A percentile compares a stretch with the other conserved stretches of the same genome.
Evolutionary conservation across 2,329 filamentous ascomycete genomes (phyloP).

Genomic region (Rutstroemia sp.): DNA sequence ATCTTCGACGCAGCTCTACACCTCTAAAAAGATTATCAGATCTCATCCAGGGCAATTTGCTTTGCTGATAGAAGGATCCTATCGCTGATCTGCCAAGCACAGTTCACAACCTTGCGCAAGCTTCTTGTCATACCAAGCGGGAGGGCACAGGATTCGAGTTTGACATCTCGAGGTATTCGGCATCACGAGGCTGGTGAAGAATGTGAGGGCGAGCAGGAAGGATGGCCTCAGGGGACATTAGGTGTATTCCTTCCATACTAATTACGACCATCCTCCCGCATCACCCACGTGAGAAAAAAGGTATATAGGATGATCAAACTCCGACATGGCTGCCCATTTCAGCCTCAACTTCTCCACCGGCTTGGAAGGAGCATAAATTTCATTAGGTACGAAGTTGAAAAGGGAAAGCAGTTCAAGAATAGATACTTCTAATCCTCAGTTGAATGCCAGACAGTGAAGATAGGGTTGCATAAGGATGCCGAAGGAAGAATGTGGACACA

Average conservation of each 20-base stretch:
- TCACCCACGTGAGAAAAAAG: background rate
- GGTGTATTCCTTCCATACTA: background rate
- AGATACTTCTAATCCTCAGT: background rate
- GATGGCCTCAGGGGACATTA: background rate
- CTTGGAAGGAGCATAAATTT: background rate
- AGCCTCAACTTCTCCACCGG: background rate
- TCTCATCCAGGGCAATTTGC: background rate
- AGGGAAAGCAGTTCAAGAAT: background rate
- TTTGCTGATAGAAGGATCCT: conserved; percentile 2
- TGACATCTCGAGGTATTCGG: background rate
- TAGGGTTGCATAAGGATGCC: conserved; percentile 8
- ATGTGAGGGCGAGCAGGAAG: background rate
- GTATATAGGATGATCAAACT: conserved; percentile 1
- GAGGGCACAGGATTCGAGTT: background rate
- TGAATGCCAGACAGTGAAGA: background rate
- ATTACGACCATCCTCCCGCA: background rate
- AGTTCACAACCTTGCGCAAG: background rate
- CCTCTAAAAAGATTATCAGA: background rate
- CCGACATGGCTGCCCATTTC: background rate
- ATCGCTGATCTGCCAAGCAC: background rate
- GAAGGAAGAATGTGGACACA: conserved; percentile 1
- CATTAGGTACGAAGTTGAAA: background rate
- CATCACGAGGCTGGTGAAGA: background rate
- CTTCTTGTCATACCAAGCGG: background rate
- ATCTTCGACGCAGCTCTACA: background rate